A percentile compares a stretch with the other conserved stretches of the same genome.
These are phyloP conservation scores for Flaveria trinervia DNA, from an alignment of 129 eudicot genomes.

Conservation along the genomic window DNA sequence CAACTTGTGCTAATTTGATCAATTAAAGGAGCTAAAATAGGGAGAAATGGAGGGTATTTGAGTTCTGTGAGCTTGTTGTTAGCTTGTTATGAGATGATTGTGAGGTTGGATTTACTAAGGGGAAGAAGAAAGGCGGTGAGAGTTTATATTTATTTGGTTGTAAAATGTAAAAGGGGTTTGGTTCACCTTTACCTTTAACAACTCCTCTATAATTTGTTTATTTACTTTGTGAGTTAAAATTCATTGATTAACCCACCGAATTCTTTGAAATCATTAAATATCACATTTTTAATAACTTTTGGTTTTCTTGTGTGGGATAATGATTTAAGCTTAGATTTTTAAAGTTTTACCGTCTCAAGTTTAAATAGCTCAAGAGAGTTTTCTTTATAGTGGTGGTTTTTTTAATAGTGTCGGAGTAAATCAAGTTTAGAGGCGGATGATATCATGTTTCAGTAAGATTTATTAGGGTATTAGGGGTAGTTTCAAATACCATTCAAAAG, in stretches of 20 bases:
- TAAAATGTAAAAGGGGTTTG: constrained; percentile 23
- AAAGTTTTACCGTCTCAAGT: too few relatives aligned
- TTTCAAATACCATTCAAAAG: too few relatives aligned
- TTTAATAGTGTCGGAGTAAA: too few relatives aligned
- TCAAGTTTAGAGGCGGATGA: too few relatives aligned
- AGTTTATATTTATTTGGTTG: constrained; percentile 31
- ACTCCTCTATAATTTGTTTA: constrained; percentile 19
- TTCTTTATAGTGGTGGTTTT: too few relatives aligned
- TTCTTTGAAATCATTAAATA: constrained; percentile 23
- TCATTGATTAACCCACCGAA: constrained; percentile 41
- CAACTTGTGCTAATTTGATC: neutral
- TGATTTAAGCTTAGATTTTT: too few relatives aligned
- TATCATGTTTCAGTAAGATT: too few relatives aligned
- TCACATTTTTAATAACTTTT: constrained; percentile 3
- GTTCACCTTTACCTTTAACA: constrained; percentile 33
- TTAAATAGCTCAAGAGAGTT: too few relatives aligned
- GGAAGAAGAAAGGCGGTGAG: constrained; percentile 28
- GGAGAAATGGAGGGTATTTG: constrained; percentile 18
- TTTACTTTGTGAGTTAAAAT: constrained; percentile 34
- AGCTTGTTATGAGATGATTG: constrained; percentile 1
- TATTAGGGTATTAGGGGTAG: too few relatives aligned
- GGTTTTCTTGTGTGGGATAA: too few relatives aligned
- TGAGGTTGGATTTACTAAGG: constrained; percentile 14
- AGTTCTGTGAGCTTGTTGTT: too few relatives aligned
- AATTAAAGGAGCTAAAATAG: neutral